These are phyloP conservation scores for Solanum tacnaense DNA, from an alignment of 257 asterid species.

Conservation along the genomic window DNA sequence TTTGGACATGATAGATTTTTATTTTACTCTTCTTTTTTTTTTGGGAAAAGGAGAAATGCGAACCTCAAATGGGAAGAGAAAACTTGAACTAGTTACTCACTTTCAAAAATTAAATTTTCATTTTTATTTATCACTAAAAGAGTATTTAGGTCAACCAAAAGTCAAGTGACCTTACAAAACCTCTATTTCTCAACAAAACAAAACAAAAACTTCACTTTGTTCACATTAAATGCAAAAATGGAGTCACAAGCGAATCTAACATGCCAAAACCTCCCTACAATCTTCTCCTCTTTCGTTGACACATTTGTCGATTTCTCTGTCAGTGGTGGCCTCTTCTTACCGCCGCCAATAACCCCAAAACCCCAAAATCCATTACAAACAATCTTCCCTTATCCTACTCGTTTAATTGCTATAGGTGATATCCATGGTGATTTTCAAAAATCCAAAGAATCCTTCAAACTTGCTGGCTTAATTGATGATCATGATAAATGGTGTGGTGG, in stretches of 20 bases:
- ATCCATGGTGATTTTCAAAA: conserved; percentile 87
- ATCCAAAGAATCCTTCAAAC: conserved; percentile 58
- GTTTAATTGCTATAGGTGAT: conserved; percentile 86
- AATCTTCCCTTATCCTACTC: conserved; percentile 46
- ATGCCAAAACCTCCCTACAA: conserved; percentile 50
- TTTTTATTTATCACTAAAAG: too few species aligned
- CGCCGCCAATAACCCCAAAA: conserved; percentile 3
- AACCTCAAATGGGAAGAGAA: too few species aligned
- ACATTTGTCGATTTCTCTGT: conserved; percentile 84
- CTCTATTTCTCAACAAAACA: neutral
- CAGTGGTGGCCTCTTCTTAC: conserved; percentile 80
- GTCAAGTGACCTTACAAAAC: neutral
- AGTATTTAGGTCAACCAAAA: neutral
- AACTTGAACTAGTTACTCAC: too few species aligned
- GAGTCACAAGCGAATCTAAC: conserved; percentile 20
- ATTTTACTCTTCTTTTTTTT: too few species aligned
- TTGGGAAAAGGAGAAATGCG: too few species aligned
- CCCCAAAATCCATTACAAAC: conserved; percentile 32
- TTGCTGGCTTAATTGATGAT: conserved; percentile 56
- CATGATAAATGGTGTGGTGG: conserved; percentile 80
- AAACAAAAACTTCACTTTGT: neutral
- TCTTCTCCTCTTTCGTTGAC: conserved; percentile 60
- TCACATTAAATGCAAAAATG: neutral
- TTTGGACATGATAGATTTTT: too few species aligned
- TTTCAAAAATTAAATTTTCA: too few species aligned